phyloP scores from a whole-genome alignment of 441 rosid species.

The Jatropha multifida region DNA sequence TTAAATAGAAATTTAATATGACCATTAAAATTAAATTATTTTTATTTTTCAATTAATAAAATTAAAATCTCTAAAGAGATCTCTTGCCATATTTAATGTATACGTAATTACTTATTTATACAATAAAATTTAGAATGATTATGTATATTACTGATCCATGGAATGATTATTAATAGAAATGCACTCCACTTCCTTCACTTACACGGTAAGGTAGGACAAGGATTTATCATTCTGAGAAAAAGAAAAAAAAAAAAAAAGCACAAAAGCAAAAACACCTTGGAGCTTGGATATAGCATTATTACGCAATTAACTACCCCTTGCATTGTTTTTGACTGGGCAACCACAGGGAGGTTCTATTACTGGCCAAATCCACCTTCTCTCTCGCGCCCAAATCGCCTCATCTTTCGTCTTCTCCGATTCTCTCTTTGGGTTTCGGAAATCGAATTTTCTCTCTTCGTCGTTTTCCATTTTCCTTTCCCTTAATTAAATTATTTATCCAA shows the following conservation, averaged over 20 bases:
- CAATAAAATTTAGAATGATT: neutral
- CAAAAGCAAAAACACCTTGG: neutral
- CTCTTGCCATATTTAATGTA: no score
- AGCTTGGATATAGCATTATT: neutral
- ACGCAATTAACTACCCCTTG: conserved; percentile 11
- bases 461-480: neutral
- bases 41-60: no score
- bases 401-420: conserved; percentile 37
- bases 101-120: no score
- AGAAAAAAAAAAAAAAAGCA: neutral
- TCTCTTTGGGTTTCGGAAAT: conserved; percentile 9
- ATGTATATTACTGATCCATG: no score
- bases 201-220: neutral
- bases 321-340: conserved; percentile 38
- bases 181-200: conserved; percentile 1
- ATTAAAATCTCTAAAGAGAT: no score
- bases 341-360: conserved; percentile 19
- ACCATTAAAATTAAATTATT: no score
- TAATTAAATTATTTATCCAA: conserved; percentile 3
- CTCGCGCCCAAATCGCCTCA: conserved; percentile 46
- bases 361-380: conserved; percentile 37
- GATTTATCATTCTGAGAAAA: neutral
- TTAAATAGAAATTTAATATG: no score
- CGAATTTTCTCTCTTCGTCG: conserved; percentile 14
- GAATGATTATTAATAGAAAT: neutral